Base-by-base conservation (phyloP, 371 early-diverging fungal species). In the Mortierella sp. region DNA sequence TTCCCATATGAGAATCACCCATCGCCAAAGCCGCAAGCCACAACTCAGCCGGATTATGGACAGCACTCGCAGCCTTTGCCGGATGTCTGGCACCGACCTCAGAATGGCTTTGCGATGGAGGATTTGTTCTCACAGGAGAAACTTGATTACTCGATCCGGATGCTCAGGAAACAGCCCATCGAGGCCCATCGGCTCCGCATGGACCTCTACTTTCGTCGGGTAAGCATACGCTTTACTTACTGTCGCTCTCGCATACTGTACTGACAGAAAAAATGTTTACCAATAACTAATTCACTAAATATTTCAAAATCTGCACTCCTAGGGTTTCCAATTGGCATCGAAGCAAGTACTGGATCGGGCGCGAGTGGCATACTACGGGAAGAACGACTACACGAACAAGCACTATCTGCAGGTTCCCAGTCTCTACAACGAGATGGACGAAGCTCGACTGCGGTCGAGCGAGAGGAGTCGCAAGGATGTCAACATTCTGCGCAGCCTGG, bases 41-140 rank as follows among this genome's bases (percentile, higher is more conserved):
- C 35, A 8, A 68, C 68, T 2, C 68, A 41, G 18, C 38, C 63
- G 2, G 68, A 68, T 10, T 68, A 68, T 38, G 68, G 68, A 35
- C 21, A 11, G 21, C 68, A 68, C 68, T 10, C 68, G 4, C 29
- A 43, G 41, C 60, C 60, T 29, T 58, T 60, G 35, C 21, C 56
- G 4, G 60, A 75, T 43, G 21, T 29, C 24, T 75, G 75, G 75
- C 60, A 75, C 18, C 41, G 56, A 21, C 75, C 75, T 24, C 75
- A 75, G n/a, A 65, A 65, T 0, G 5, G 32, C 18, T 43, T 75
- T n/a, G 60, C 75, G 1, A 5, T 60, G 44, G 75, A 75, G 46
- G 75, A 75, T 27, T 27, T 75, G 18, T 75, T 75, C 12, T 60
- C 75, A 16, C 56, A 32, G 75, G 27, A 56, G 3, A 75, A 75